phyloP scores from a whole-genome alignment of 352 stramenopile genomes.

The Phytophthora palmivora region DNA sequence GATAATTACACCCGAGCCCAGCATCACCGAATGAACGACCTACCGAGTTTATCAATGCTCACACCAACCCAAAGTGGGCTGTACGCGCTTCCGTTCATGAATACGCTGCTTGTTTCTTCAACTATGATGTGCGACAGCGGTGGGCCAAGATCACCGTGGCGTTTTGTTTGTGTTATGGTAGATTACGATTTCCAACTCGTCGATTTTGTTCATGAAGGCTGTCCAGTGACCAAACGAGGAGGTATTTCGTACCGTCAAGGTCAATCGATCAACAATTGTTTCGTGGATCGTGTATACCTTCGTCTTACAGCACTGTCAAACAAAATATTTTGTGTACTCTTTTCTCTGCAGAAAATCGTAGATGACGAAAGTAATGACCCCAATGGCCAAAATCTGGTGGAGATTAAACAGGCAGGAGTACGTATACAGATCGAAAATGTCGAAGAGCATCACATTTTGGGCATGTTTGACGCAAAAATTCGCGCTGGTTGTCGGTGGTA shows the following conservation, averaged over 20 bases:
- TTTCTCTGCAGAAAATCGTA: conserved; percentile 52
- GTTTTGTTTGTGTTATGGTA: conserved; percentile 62
- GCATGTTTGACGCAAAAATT: conserved; percentile 51
- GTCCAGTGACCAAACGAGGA: conserved; percentile 40
- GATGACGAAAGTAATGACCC: conserved; percentile 22
- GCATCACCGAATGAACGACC: conserved; percentile 61
- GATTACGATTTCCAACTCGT: conserved; percentile 70
- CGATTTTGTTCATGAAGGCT: conserved; percentile 68
- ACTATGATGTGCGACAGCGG: conserved; percentile 42
- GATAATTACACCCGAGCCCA: conserved; percentile 59
- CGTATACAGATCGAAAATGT: conserved; percentile 62
- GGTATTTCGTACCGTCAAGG: conserved; percentile 48
- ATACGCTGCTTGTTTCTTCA: conserved; percentile 48
- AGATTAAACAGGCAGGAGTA: conserved; percentile 10
- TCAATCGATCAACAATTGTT: conserved; percentile 51
- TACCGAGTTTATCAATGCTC: conserved; percentile 67
- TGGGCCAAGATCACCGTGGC: conserved; percentile 41
- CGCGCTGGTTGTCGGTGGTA: conserved; percentile 51
- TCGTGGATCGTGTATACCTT: conserved; percentile 60
- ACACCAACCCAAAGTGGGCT: conserved; percentile 43
- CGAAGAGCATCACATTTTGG: conserved; percentile 53
- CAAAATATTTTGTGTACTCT: conserved; percentile 61
- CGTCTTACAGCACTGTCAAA: conserved; percentile 40
- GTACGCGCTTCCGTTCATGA: conserved; percentile 60
- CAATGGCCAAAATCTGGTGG: background rate